phyloP scores from a whole-genome alignment of 768 basidiomycete genomes.

The Pleurotus djamor region DNA sequence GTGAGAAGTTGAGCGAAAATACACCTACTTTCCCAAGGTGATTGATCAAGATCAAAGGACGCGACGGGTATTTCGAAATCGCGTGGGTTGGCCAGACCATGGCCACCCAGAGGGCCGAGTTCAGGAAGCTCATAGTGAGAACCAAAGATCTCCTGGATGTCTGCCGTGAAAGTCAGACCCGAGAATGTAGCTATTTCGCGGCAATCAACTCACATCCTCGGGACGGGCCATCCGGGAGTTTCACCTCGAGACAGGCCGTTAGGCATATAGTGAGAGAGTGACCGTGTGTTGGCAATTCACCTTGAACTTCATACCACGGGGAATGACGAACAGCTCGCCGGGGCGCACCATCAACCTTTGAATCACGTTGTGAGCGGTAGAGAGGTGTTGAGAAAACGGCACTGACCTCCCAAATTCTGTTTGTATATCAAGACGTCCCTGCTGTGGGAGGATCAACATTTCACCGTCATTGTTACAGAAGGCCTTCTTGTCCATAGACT shows the following conservation, averaged over 20 bases:
- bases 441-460: conserved; percentile 64
- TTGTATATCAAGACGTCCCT: conserved; percentile 65
- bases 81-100: conserved; percentile 63
- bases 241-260: conserved; percentile 25
- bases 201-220: conserved; percentile 48
- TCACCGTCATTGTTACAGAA: conserved; percentile 67
- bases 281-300: conserved; percentile 22
- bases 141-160: conserved; percentile 64
- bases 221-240: conserved; percentile 56
- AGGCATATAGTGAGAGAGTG: not conserved
- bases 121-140: conserved; percentile 63
- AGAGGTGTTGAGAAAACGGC: not conserved
- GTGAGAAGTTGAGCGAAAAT: not conserved
- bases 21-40: conserved; percentile 51
- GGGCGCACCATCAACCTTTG: conserved; percentile 57
- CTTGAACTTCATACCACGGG: conserved; percentile 68
- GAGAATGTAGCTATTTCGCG: not conserved
- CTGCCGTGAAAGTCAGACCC: conserved; percentile 22
- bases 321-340: conserved; percentile 65
- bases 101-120: conserved; percentile 62
- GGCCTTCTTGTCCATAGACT: conserved; percentile 58
- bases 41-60: conserved; percentile 63
- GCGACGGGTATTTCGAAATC: conserved; percentile 69
- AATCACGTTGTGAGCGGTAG: not conserved
- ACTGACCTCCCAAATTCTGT: conserved; percentile 67